A percentile compares a stretch with the other conserved stretches of the same genome.
These are phyloP conservation scores for Auriculariales sp. DNA, from an alignment of 768 basidiomycete genomes.

Conservation along the genomic window DNA sequence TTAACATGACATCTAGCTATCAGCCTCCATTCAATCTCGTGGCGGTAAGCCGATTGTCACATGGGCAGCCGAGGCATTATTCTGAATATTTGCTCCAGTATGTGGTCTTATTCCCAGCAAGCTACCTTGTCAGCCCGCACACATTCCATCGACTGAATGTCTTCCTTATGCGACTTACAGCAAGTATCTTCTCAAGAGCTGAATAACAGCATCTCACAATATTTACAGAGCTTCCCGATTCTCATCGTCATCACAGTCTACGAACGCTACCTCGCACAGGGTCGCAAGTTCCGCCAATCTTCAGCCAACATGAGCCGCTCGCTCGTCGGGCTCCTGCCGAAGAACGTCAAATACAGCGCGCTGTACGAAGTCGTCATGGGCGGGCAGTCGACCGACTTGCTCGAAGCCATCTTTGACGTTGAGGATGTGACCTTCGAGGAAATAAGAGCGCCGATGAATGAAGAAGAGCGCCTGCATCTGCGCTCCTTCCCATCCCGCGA, in stretches of 20 bases:
- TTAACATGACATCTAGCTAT: slow-evolving; percentile 27
- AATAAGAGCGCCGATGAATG: slow-evolving; percentile 5
- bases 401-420: slow-evolving; percentile 69
- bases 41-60: too few relatives aligned
- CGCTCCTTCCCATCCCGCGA: not conserved
- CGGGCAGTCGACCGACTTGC: slow-evolving; percentile 46
- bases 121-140: slow-evolving; percentile 60
- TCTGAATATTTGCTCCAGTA: slow-evolving; percentile 44
- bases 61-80: too few relatives aligned
- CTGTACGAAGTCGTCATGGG: slow-evolving; percentile 68
- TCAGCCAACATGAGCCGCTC: slow-evolving; percentile 37
- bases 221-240: slow-evolving; percentile 51
- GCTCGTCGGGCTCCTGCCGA: slow-evolving; percentile 51
- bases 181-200: slow-evolving; percentile 15
- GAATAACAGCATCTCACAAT: not conserved
- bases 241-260: slow-evolving; percentile 64
- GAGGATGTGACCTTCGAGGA: slow-evolving; percentile 19
- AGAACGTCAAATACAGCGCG: slow-evolving; percentile 58
- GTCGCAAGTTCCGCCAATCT: slow-evolving; percentile 33
- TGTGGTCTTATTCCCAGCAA: slow-evolving; percentile 62
- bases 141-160: slow-evolving; percentile 75
- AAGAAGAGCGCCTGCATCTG: not conserved
- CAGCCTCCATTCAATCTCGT: slow-evolving; percentile 86
- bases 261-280: slow-evolving; percentile 53
- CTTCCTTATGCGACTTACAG: slow-evolving; percentile 71